Evolutionary conservation across 768 basidiomycete species (phyloP), one percentile per base, ranked within the genome.

Genomic region (Tricholoma bakamatsutake): DNA sequence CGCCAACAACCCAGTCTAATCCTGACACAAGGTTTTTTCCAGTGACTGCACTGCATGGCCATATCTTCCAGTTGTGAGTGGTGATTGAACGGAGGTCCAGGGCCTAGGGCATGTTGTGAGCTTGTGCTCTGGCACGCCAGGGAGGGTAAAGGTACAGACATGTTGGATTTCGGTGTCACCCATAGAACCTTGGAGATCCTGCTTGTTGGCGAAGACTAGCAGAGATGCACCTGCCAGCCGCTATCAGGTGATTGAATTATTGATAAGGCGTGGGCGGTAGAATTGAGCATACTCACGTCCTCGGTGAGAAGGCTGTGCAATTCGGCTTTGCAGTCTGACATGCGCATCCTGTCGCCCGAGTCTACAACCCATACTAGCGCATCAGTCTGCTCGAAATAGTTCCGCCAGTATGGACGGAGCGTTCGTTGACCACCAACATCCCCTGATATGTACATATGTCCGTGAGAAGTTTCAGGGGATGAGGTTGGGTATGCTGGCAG

Each of bases 341-440:
- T 91, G 59, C 97, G 82, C 75, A 93, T 78, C 40, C 90, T 81
- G 73, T 98, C 96, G 35, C 88, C 82, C 0, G 94, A 96, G 74
- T 99, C 97, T 40, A 99, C 95, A 15, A 99, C 96, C 97, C 97
- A 99, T 33, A 98, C 93, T 43, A 99, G 78, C 6, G 90, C 96
- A 71, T 98, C 97, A 9, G 97, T 98, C 71, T 94, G 92, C 71
- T 99, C 97, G 62, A 98, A 98, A 73, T 98, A 98, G 70, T 98
- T 99, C 24, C 93, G 78, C 97, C 97, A 99, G 70, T 98, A 98
- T 6, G 97, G 96, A 30, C 97, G 82, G 51, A 99, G 84, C 0
- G 93, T 95, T 55, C 88, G 84, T 70, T 99, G 97, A 21, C 97
- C 96, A 34, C 97, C 97, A 34, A 98, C 93, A 69, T 99, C 97